Percentiles rank a stretch among this genome's conserved stretches.
phyloP scores from a whole-genome alignment of 1,284 basidiomycete genomes.

The Rhodofomes roseus region DNA sequence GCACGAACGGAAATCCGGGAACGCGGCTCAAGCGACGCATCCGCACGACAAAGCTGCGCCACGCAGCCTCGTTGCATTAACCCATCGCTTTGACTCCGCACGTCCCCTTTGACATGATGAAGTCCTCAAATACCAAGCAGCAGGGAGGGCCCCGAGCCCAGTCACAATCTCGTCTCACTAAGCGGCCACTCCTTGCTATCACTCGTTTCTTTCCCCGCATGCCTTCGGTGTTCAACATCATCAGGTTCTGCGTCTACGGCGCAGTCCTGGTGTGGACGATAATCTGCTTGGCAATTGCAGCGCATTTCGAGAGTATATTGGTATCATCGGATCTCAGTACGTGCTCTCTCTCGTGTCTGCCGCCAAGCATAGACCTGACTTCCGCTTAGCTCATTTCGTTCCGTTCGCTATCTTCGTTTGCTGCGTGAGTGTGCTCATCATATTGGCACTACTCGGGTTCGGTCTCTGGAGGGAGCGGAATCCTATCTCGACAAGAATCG shows the following conservation, averaged over 20 bases:
- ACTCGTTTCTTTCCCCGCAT: slow-evolving; percentile 30
- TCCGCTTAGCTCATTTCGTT: slow-evolving; percentile 67
- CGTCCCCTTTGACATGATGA: slow-evolving; percentile 15
- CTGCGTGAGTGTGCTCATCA: slow-evolving; percentile 60
- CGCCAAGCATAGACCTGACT: not conserved
- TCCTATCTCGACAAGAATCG: slow-evolving; percentile 74
- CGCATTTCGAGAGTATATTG: slow-evolving; percentile 66
- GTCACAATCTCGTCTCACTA: slow-evolving; percentile 25
- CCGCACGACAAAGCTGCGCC: slow-evolving; percentile 7
- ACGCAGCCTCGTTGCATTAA: slow-evolving; percentile 24
- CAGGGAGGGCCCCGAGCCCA: slow-evolving; percentile 19
- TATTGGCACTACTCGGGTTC: slow-evolving; percentile 62
- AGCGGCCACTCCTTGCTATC: slow-evolving; percentile 23
- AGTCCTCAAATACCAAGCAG: slow-evolving; percentile 30
- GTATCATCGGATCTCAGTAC: slow-evolving; percentile 74
- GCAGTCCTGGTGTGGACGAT: slow-evolving; percentile 66
- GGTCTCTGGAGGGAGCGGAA: slow-evolving; percentile 61
- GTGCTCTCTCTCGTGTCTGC: slow-evolving; percentile 23
- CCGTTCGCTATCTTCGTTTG: slow-evolving; percentile 81
- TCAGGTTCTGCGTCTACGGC: slow-evolving; percentile 58
- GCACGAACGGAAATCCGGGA: slow-evolving; percentile 4
- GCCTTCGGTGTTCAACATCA: slow-evolving; percentile 59
- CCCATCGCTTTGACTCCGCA: slow-evolving; percentile 16
- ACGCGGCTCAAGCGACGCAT: slow-evolving; percentile 16
- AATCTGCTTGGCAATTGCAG: slow-evolving; percentile 72